A percentile compares a stretch with the other conserved stretches of the same genome.
Conservation (phyloP, 139 green algal genomes). For the Haematococcus lacustris region DNA sequence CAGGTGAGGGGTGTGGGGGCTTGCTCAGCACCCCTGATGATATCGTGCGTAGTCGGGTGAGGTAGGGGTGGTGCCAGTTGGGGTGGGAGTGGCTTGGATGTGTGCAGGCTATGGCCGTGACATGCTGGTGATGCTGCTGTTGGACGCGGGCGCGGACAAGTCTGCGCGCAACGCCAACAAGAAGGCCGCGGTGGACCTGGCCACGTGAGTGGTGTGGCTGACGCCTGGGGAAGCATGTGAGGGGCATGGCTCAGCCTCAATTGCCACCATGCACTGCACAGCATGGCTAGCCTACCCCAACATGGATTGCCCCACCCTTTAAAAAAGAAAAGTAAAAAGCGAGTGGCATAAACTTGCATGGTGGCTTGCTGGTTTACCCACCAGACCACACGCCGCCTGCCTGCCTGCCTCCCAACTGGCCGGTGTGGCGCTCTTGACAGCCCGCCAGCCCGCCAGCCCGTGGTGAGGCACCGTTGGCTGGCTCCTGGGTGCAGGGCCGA, state of each 20-base stretch:
- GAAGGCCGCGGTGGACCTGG: constrained; percentile 67
- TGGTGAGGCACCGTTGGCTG: no score
- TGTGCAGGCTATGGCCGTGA: constrained; percentile 50
- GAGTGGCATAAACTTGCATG: not conserved
- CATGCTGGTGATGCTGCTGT: constrained; percentile 45
- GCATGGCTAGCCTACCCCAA: no score
- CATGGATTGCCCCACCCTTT: not conserved
- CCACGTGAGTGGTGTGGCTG: constrained; percentile 23
- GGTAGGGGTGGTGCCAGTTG: not conserved
- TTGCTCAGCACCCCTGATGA: no score
- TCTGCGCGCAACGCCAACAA: constrained; percentile 51
- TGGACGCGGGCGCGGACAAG: constrained; percentile 55
- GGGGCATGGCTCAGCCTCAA: not conserved
- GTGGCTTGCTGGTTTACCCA: no score
- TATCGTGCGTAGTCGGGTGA: not conserved
- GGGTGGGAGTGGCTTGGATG: no score
- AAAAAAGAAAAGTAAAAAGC: not conserved
- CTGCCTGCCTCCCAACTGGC: no score
- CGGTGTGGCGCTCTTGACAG: not conserved
- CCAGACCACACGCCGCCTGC: no score
- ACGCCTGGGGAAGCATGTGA: not conserved
- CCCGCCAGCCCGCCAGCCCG: no score
- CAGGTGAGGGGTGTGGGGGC: no score
- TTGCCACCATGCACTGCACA: no score
- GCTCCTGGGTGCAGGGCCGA: not conserved